Percentiles rank a stretch among this genome's conserved stretches.
Evolutionary conservation across 306 rosid genomes (phyloP).

Genomic region (Quercus variabilis): DNA sequence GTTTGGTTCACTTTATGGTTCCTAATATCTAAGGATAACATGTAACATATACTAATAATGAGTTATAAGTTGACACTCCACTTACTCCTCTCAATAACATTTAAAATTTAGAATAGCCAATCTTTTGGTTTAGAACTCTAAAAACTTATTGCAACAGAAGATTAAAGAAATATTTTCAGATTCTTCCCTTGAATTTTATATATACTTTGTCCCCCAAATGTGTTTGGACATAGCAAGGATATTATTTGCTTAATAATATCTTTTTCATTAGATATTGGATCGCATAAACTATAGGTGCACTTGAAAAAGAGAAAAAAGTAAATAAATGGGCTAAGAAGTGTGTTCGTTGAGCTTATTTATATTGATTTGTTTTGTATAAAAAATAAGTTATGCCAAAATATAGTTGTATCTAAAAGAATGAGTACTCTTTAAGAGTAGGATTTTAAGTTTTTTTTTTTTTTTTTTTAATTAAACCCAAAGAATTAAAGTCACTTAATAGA

Average conservation of each 20-base stretch:
- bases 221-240: constrained; percentile 18
- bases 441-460: too few relatives aligned
- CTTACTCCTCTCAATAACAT: not conserved
- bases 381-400: too few relatives aligned
- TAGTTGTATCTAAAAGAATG: too few relatives aligned
- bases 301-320: not conserved
- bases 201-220: constrained; percentile 11
- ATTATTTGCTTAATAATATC: not conserved
- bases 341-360: too few relatives aligned
- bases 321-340: too few relatives aligned
- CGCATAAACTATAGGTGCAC: not conserved
- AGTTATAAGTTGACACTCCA: not conserved
- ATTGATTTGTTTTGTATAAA: too few relatives aligned
- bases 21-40: not conserved
- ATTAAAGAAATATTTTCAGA: not conserved
- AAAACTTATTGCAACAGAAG: not conserved
- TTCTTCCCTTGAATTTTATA: constrained; percentile 13
- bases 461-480: too few relatives aligned
- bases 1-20: constrained; percentile 16
- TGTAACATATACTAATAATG: not conserved
- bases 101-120: not conserved
- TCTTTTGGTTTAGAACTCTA: constrained; percentile 8
- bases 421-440: too few relatives aligned
- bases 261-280: not conserved
- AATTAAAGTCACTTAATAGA: too few relatives aligned